These are phyloP conservation scores for Pseudoneurospora amorphoporcata DNA, from an alignment of 495 filamentous ascomycete species.

Conservation along the genomic window DNA sequence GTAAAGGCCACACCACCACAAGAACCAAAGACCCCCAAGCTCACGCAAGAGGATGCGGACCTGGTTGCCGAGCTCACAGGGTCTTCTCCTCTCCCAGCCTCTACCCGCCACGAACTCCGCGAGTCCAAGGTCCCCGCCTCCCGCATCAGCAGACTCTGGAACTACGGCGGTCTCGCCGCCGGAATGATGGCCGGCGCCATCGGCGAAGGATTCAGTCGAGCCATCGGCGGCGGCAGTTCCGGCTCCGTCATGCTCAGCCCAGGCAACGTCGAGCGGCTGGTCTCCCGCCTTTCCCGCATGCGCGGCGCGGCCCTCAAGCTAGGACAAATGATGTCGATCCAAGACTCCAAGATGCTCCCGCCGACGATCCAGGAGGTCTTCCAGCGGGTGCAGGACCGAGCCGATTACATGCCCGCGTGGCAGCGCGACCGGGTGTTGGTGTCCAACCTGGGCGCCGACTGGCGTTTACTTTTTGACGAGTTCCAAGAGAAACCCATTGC, in stretches of 20 bases:
- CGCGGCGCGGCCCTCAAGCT: slow-evolving; percentile 96
- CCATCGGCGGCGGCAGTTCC: slow-evolving; percentile 41
- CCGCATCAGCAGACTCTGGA: slow-evolving; percentile 78
- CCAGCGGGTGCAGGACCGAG: slow-evolving; percentile 89
- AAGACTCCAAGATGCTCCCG: slow-evolving; percentile 95
- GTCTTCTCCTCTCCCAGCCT: background rate
- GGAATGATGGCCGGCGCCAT: slow-evolving; percentile 95
- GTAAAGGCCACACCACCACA: background rate
- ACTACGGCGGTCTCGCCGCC: slow-evolving; percentile 84
- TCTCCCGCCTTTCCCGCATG: slow-evolving; percentile 89
- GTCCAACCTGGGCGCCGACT: slow-evolving; percentile 70
- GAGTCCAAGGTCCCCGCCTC: slow-evolving; percentile 89
- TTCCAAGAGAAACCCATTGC: slow-evolving; percentile 92
- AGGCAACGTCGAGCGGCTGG: slow-evolving; percentile 82
- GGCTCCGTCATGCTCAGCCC: slow-evolving; percentile 82
- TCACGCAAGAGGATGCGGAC: slow-evolving; percentile 5
- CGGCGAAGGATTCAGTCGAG: slow-evolving; percentile 68
- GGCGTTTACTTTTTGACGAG: slow-evolving; percentile 70
- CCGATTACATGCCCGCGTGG: slow-evolving; percentile 93
- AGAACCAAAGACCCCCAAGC: background rate
- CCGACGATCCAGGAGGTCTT: slow-evolving; percentile 74
- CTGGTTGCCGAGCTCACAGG: slow-evolving; percentile 9
- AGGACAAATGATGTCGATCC: slow-evolving; percentile 94
- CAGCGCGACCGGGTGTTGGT: slow-evolving; percentile 78
- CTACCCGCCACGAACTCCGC: slow-evolving; percentile 55